These are phyloP conservation scores for Dillenia suffruticosa DNA, from an alignment of 164 flowering plant genomes.

Conservation along the genomic window DNA sequence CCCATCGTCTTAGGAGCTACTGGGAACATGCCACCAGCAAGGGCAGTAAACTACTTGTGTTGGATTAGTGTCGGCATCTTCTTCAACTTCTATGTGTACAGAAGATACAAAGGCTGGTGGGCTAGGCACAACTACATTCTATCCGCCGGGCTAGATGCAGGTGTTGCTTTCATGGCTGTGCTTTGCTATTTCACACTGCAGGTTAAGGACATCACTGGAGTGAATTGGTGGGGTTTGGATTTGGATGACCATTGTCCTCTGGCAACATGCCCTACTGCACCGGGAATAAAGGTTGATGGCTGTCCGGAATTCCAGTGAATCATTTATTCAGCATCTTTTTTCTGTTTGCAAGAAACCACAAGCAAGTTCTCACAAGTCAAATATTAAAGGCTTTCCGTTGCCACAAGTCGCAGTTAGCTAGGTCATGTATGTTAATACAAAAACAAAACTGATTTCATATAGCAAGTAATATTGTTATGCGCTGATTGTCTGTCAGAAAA, in stretches of 20 bases:
- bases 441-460: too few species aligned
- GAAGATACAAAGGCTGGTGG: conserved; percentile 39
- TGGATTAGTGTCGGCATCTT: conserved; percentile 39
- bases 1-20: neutral
- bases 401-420: too few species aligned
- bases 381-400: too few species aligned
- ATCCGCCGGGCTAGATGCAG: conserved; percentile 50
- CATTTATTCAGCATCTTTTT: too few species aligned
- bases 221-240: conserved; percentile 40
- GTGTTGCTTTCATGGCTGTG: conserved; percentile 45
- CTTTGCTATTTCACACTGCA: conserved; percentile 33
- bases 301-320: conserved; percentile 30
- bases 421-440: too few species aligned
- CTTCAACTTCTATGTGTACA: conserved; percentile 35
- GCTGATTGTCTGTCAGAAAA: too few species aligned
- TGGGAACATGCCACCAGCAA: conserved; percentile 27
- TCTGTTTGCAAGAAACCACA: too few species aligned
- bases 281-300: conserved; percentile 26
- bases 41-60: conserved; percentile 32
- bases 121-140: conserved; percentile 42
- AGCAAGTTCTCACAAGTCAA: too few species aligned
- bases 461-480: too few species aligned
- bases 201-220: conserved; percentile 18
- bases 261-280: conserved; percentile 45
- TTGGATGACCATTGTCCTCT: conserved; percentile 36